These are phyloP conservation scores for Lipomyces chichibuensis DNA, from an alignment of 805 yeast genomes.

Conservation along the genomic window DNA sequence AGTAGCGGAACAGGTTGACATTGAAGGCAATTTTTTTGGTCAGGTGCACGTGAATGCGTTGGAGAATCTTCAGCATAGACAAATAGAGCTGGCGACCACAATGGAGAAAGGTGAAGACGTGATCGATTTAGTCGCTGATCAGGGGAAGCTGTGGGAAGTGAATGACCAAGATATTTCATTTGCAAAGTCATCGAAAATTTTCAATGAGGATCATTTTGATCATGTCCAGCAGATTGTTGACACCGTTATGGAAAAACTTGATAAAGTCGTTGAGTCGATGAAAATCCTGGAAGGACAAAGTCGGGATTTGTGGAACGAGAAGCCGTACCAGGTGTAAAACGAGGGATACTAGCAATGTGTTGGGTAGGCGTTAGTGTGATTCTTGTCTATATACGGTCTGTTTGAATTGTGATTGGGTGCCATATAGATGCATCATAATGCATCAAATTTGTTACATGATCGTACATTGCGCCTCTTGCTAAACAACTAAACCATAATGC, in stretches of 20 bases:
- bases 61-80: constrained; percentile 58
- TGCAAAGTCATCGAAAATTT: constrained; percentile 39
- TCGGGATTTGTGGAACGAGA: constrained; percentile 40
- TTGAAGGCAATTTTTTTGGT: constrained; percentile 47
- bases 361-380: background rate
- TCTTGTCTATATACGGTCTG: background rate
- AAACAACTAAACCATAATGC: background rate
- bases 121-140: constrained; percentile 36
- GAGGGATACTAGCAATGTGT: background rate
- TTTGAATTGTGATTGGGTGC: background rate
- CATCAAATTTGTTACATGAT: background rate
- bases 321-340: constrained; percentile 1
- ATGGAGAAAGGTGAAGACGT: constrained; percentile 45
- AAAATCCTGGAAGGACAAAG: constrained; percentile 43
- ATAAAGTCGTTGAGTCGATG: constrained; percentile 53
- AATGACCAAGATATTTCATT: constrained; percentile 31
- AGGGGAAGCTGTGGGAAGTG: constrained; percentile 33
- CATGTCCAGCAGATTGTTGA: constrained; percentile 55
- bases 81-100: constrained; percentile 51
- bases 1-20: constrained; percentile 50
- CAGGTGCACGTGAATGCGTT: constrained; percentile 55
- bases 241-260: constrained; percentile 54
- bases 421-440: background rate
- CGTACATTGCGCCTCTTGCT: background rate
- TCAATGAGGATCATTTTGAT: constrained; percentile 57